These are phyloP conservation scores for Oropetium thomaeum DNA, from an alignment of 176 grass and related monocot genomes.

Conservation along the genomic window DNA sequence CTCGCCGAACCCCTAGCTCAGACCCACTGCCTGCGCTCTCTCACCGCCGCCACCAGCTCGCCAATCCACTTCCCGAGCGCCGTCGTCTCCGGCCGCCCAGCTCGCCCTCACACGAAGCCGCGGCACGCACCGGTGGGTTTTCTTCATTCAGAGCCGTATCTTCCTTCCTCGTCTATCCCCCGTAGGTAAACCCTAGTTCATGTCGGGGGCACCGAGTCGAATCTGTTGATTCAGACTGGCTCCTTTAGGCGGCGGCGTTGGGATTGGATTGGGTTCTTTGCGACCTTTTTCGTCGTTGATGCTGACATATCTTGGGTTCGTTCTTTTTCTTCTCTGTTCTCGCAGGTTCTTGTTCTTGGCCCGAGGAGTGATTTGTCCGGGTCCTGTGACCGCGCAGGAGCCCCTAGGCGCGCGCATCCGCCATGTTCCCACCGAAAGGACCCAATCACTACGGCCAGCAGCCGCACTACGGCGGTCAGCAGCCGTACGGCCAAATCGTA, in stretches of 20 bases:
- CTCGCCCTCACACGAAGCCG: neutral
- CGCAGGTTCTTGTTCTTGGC: constrained; percentile 10
- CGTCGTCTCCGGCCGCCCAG: neutral
- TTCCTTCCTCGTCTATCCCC: neutral
- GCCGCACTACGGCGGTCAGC: constrained; percentile 50
- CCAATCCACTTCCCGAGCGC: neutral
- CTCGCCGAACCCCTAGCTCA: constrained; percentile 17
- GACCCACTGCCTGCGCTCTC: neutral
- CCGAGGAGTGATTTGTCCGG: neutral
- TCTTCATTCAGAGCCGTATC: neutral
- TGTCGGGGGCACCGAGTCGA: neutral
- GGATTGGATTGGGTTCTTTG: neutral
- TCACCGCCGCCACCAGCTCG: constrained; percentile 13
- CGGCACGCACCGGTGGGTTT: neutral
- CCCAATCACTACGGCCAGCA: constrained; percentile 71
- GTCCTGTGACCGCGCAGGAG: constrained; percentile 4
- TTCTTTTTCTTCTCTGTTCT: neutral
- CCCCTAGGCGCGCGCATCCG: constrained; percentile 23
- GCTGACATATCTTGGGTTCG: constrained; percentile 22
- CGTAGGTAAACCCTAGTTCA: constrained; percentile 45
- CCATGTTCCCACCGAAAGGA: constrained; percentile 79
- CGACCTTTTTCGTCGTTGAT: neutral
- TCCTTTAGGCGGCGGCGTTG: neutral
- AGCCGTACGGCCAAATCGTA: constrained; percentile 72
- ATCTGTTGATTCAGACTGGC: neutral